These are phyloP conservation scores for Chlamydomonas eustigma DNA, from an alignment of 139 green algal genomes.

Conservation along the genomic window DNA sequence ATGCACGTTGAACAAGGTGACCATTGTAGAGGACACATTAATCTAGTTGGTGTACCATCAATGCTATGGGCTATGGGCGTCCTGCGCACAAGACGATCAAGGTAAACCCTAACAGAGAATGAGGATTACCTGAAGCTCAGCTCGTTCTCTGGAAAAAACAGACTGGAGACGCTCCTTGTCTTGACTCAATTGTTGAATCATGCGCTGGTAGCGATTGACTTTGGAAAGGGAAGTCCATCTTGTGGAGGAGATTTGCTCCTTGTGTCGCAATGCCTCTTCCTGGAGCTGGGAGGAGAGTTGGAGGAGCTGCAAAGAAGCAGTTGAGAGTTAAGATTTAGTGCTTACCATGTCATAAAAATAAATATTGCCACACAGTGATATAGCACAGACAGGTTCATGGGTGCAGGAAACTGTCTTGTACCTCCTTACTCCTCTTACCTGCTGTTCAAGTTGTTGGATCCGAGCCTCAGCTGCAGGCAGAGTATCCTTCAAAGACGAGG, in stretches of 20 bases:
- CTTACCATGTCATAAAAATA: background rate
- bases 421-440: background rate
- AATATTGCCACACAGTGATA: no score
- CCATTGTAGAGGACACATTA: no score
- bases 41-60: no score
- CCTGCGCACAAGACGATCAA: no score
- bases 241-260: background rate
- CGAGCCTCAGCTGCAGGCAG: background rate
- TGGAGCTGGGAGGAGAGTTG: background rate
- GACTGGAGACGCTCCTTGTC: background rate
- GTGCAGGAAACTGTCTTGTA: no score
- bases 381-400: no score
- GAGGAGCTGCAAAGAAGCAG: background rate
- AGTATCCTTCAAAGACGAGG: no score
- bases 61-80: no score
- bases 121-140: background rate
- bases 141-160: background rate
- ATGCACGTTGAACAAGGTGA: no score
- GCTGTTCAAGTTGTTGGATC: background rate
- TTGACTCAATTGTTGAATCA: background rate
- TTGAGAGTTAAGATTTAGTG: background rate
- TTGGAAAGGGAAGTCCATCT: background rate
- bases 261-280: background rate
- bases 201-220: background rate
- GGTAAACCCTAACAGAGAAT: no score